phyloP scores from a whole-genome alignment of 2,329 filamentous ascomycete species.

The Arachnomyces sp. region DNA sequence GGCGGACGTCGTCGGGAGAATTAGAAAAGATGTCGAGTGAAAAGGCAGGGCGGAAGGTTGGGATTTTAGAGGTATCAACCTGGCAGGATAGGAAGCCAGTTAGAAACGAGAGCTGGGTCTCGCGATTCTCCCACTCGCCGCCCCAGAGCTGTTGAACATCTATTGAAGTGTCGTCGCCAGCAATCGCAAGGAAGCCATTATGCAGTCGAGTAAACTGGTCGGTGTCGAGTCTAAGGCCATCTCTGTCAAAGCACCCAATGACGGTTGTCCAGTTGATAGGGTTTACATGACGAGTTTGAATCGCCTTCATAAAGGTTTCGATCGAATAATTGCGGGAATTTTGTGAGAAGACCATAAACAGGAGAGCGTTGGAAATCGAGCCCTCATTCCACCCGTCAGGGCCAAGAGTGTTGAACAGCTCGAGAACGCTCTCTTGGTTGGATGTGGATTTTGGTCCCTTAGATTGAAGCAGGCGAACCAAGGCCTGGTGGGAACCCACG shows the following conservation, averaged over 20 bases:
- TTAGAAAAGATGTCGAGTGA: conserved; percentile 55
- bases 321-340: conserved; percentile 56
- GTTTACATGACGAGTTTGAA: conserved; percentile 49
- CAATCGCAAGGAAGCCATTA: conserved; percentile 65
- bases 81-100: conserved; percentile 73
- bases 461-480: conserved; percentile 60
- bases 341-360: conserved; percentile 58
- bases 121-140: conserved; percentile 72
- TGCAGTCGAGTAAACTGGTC: conserved; percentile 76
- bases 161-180: conserved; percentile 53
- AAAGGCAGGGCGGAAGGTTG: conserved; percentile 70
- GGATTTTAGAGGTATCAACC: conserved; percentile 77
- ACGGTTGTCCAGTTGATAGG: conserved; percentile 61
- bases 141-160: conserved; percentile 89
- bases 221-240: conserved; percentile 64
- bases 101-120: conserved; percentile 90
- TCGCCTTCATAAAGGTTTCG: conserved; percentile 57
- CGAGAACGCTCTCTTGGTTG: conserved; percentile 61
- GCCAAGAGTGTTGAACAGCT: conserved; percentile 49
- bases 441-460: conserved; percentile 66
- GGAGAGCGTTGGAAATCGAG: conserved; percentile 71
- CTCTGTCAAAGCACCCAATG: conserved; percentile 70
- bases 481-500: conserved; percentile 33
- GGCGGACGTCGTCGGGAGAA: conserved; percentile 51
- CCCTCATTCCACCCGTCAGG: conserved; percentile 64